Evolutionary conservation across 768 basidiomycete species (phyloP).

Genomic region (Termitomyces sp.): DNA sequence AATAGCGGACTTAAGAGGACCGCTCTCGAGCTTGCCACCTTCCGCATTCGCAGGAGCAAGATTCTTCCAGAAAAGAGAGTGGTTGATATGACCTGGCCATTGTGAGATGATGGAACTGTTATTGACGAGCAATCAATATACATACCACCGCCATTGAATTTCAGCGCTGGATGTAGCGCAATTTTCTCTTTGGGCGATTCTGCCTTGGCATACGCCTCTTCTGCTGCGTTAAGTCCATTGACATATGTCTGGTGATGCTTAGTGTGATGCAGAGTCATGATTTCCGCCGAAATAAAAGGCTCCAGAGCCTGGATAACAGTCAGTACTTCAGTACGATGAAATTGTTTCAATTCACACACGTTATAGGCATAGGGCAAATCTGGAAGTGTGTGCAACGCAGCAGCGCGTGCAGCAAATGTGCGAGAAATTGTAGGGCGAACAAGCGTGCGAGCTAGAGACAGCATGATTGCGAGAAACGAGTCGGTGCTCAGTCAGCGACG

Average conservation of each 20-base stretch:
- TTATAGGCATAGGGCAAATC: constrained; percentile 79
- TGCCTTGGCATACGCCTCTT: constrained; percentile 72
- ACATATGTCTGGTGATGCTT: constrained; percentile 96
- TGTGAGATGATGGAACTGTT: too few relatives aligned
- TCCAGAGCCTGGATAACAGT: constrained; percentile 67
- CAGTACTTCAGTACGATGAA: not conserved
- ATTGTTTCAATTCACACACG: constrained; percentile 36
- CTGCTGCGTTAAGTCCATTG: constrained; percentile 90
- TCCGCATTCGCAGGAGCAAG: constrained; percentile 69
- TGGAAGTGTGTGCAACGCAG: constrained; percentile 72
- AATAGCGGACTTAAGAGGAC: constrained; percentile 74
- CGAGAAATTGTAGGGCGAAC: constrained; percentile 46
- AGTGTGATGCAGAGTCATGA: constrained; percentile 91
- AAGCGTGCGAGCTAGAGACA: constrained; percentile 44
- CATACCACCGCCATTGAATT: constrained; percentile 95
- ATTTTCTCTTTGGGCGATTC: constrained; percentile 73
- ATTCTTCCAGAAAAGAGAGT: constrained; percentile 97
- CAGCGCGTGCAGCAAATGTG: constrained; percentile 37
- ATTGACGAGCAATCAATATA: not conserved
- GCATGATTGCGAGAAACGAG: constrained; percentile 35
- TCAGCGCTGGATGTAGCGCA: constrained; percentile 85
- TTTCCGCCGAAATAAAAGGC: constrained; percentile 86
- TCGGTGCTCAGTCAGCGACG: not conserved
- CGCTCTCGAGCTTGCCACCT: constrained; percentile 64
- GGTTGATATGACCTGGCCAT: constrained; percentile 81